These are phyloP conservation scores for Trichoderma polysporum DNA, from an alignment of 2,329 filamentous ascomycete genomes.

Conservation along the genomic window DNA sequence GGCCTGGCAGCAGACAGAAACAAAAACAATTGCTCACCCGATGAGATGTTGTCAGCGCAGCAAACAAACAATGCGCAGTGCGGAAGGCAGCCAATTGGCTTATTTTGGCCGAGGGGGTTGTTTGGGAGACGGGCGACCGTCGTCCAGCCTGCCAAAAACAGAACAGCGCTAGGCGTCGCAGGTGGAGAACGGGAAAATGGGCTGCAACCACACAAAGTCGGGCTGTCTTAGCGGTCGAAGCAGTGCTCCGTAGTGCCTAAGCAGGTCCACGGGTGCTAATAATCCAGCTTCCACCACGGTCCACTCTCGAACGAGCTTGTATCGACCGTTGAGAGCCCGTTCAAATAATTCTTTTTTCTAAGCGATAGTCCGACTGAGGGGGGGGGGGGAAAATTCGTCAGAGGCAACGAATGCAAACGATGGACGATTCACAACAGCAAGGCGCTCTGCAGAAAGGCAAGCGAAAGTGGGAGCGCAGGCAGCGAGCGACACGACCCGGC, in stretches of 20 bases:
- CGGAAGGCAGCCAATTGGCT: conserved; percentile 1
- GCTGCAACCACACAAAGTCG: conserved; percentile 12
- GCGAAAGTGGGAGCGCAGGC: conserved; percentile 12
- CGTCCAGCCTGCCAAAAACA: conserved; percentile 18
- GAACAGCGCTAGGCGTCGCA: conserved; percentile 8
- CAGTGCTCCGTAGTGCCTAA: conserved; percentile 1
- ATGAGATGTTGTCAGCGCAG: conserved; percentile 16
- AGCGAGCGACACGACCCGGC: conserved; percentile 21
- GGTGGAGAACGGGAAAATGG: conserved; percentile 12
- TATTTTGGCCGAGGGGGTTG: conserved; percentile 17
- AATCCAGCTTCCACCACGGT: conserved; percentile 7
- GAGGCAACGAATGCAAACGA: not conserved
- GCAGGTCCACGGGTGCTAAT: conserved; percentile 2
- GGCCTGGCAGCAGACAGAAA: not conserved
- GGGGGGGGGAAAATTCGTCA: not conserved
- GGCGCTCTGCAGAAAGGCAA: not conserved
- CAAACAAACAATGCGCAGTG: conserved; percentile 16
- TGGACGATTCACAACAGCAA: not conserved
- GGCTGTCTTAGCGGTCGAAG: conserved; percentile 1
- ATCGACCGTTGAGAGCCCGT: not conserved
- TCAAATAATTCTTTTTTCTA: not conserved
- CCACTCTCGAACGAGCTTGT: conserved; percentile 5
- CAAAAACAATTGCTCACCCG: conserved; percentile 16
- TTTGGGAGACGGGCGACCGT: conserved; percentile 19
- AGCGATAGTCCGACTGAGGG: not conserved